A percentile compares a stretch with the other conserved stretches of the same genome.
Evolutionary conservation across 2,329 filamentous ascomycete species (phyloP).

Genomic region (Capronia epimyces): DNA sequence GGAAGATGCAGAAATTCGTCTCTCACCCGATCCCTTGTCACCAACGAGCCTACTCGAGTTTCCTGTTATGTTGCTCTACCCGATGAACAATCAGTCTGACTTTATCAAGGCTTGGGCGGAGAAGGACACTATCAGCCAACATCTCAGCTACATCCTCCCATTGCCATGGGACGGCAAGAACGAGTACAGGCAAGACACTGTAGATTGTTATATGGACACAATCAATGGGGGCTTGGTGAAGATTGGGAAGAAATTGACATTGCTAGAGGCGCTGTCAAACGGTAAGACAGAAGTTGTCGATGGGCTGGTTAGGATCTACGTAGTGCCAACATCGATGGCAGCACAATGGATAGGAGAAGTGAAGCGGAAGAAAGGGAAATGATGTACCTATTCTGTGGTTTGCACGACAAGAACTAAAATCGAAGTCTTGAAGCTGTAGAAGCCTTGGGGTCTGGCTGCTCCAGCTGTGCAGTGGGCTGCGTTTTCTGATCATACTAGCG

Average conservation of each 20-base stretch:
- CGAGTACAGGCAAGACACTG: conserved; percentile 59
- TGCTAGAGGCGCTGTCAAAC: conserved; percentile 67
- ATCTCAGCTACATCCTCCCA: conserved; percentile 80
- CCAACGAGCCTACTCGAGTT: conserved; percentile 66
- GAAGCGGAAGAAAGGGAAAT: conserved; percentile 60
- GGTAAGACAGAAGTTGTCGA: conserved; percentile 85
- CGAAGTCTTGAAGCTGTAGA: too few relatives aligned
- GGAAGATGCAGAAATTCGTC: conserved; percentile 69
- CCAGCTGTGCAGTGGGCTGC: too few relatives aligned
- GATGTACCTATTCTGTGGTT: neutral
- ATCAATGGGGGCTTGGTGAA: conserved; percentile 73
- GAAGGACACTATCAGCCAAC: conserved; percentile 66
- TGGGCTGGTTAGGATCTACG: conserved; percentile 72
- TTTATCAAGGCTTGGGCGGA: conserved; percentile 86
- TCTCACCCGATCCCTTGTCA: conserved; percentile 68
- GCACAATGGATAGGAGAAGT: conserved; percentile 76
- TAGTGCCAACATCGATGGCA: conserved; percentile 68
- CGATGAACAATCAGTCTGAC: conserved; percentile 73
- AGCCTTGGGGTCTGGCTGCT: too few relatives aligned
- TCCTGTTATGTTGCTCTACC: conserved; percentile 80
- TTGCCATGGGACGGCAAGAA: conserved; percentile 72
- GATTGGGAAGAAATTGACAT: conserved; percentile 74
- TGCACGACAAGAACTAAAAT: too few relatives aligned
- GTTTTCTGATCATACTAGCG: too few relatives aligned
- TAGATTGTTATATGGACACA: conserved; percentile 91